Conservation (phyloP, 768 basidiomycete genomes). For the Punctularia strigosozonata region DNA sequence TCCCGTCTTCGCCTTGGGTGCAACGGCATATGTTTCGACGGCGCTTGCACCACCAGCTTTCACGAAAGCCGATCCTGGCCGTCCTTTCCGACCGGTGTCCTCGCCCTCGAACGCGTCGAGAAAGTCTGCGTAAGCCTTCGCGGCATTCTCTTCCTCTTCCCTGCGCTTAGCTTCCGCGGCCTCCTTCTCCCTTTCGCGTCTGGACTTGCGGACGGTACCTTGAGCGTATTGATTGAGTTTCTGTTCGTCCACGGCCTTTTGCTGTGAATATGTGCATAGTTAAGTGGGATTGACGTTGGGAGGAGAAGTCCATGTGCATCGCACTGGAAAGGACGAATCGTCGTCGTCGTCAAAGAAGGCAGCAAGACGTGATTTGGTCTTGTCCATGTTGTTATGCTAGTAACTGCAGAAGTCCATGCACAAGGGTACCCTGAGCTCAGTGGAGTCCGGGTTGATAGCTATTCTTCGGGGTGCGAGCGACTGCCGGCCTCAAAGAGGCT, state of each 20-base stretch:
- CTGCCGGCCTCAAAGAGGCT: too few species aligned
- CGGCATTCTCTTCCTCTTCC: slow-evolving; percentile 74
- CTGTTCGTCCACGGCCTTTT: slow-evolving; percentile 75
- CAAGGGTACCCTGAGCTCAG: too few species aligned
- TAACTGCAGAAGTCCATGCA: too few species aligned
- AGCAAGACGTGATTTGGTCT: slow-evolving; percentile 54
- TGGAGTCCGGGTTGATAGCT: too few species aligned
- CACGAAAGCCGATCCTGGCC: slow-evolving; percentile 47
- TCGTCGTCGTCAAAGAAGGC: slow-evolving; percentile 82
- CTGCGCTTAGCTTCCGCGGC: slow-evolving; percentile 82
- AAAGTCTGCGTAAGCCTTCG: slow-evolving; percentile 75
- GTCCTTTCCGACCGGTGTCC: slow-evolving; percentile 35
- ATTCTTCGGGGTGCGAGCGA: too few species aligned
- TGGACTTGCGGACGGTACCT: slow-evolving; percentile 82
- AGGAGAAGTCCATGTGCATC: slow-evolving; percentile 60
- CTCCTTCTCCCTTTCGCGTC: slow-evolving; percentile 86
- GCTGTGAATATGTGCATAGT: slow-evolving; percentile 52
- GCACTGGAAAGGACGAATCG: slow-evolving; percentile 83
- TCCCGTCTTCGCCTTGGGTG: slow-evolving; percentile 16
- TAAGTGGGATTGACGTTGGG: slow-evolving; percentile 41
- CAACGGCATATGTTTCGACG: slow-evolving; percentile 32
- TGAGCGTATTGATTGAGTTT: slow-evolving; percentile 80
- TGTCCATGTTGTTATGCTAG: too few species aligned
- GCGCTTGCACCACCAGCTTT: slow-evolving; percentile 39
- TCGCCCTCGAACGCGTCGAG: slow-evolving; percentile 76